These are phyloP conservation scores for Bathelium albidoporum DNA, from an alignment of 495 filamentous ascomycete genomes.

Conservation along the genomic window DNA sequence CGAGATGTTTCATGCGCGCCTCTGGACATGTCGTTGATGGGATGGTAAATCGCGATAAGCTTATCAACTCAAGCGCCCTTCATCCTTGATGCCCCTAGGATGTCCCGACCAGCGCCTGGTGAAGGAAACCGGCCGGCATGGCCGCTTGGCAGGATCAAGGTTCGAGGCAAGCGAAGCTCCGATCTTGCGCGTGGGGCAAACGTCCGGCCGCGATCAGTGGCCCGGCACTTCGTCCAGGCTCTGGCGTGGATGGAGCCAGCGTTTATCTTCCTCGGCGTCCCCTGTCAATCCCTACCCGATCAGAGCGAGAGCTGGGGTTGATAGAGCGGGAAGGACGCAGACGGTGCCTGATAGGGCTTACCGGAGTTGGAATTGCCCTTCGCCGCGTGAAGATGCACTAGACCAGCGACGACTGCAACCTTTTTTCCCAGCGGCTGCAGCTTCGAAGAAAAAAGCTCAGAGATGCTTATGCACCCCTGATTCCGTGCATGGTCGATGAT, in stretches of 20 bases:
- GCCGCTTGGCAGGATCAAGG: background rate
- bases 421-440: background rate
- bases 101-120: background rate
- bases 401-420: background rate
- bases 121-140: background rate
- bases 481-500: background rate
- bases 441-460: background rate
- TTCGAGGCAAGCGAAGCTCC: too few species aligned
- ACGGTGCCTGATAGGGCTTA: background rate
- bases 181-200: too few species aligned
- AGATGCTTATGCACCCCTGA: background rate
- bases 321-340: slow-evolving; percentile 1
- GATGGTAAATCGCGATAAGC: background rate
- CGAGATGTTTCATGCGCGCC: background rate
- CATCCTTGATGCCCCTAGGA: too few species aligned
- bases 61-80: background rate
- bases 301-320: background rate
- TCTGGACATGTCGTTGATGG: background rate
- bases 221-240: background rate
- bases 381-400: background rate
- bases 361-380: background rate
- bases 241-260: too few species aligned
- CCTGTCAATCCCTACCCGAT: background rate
- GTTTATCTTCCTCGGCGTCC: background rate
- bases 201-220: too few species aligned